Conservation (phyloP, 1,139 yeast genomes). For the Debaryomyces udenii region DNA sequence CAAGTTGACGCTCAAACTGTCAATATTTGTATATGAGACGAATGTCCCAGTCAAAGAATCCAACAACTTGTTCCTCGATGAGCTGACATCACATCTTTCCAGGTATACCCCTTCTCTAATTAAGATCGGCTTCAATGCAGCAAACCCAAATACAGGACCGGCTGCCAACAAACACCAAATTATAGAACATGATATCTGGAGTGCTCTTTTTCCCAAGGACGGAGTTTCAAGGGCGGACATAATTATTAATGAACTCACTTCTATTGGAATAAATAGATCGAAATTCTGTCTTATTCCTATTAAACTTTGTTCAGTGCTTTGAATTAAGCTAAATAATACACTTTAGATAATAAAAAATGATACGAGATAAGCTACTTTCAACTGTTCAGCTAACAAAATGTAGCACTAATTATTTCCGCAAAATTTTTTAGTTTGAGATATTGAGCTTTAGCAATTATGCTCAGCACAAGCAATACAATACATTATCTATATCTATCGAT, state of each 20-base stretch:
- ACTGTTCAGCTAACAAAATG: background rate
- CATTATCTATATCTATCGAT: background rate
- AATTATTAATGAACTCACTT: background rate
- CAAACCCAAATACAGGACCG: constrained; percentile 93
- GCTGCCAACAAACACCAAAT: constrained; percentile 89
- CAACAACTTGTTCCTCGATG: constrained; percentile 10
- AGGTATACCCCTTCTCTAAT: constrained; percentile 77
- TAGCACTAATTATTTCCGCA: too few species aligned
- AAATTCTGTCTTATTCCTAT: background rate
- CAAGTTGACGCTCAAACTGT: background rate
- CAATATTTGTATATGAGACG: background rate
- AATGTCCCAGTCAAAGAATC: constrained; percentile 19
- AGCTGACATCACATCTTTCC: constrained; percentile 48
- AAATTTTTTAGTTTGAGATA: too few species aligned
- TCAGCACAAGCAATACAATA: background rate
- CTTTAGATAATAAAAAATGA: too few species aligned
- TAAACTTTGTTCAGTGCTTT: too few species aligned
- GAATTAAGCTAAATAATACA: too few species aligned
- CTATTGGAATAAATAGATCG: too few species aligned
- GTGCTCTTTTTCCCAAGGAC: constrained; percentile 24
- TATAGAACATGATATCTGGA: constrained; percentile 61
- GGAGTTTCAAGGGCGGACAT: constrained; percentile 17
- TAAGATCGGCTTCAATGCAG: constrained; percentile 85
- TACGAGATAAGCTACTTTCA: background rate
- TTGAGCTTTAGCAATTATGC: too few species aligned